Base-by-base conservation (phyloP, 768 basidiomycete genomes). In the Tremella mesenterica region DNA sequence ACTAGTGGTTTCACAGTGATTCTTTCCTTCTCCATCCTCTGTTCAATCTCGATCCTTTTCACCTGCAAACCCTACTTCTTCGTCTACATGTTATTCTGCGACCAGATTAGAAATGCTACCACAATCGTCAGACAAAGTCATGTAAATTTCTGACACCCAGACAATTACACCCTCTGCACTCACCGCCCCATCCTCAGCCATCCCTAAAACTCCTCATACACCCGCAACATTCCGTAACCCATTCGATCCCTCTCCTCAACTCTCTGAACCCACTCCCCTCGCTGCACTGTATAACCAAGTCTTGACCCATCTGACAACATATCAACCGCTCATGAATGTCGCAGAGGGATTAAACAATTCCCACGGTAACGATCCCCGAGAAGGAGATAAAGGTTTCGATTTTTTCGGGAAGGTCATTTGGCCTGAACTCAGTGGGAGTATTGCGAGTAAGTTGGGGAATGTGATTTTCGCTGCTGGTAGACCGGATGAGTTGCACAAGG, bases 401-500 rank as follows among this genome's bases (percentile, higher is more conserved):
- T 83, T 97, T 48, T 80, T 96, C 77, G 81, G 85, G 0, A 85
- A 87, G 62, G 86, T 93, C 8, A 77, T 97, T 4, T 93, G 90
- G 86, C 83, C 83, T 9, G 89, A 92, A 73, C 73, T 93, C 18
- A 85, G 83, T 1, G 76, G 78, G 36, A 80, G 86, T 0, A 81
- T 99, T 44, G 84, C 87, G 78, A 83, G 85, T 55, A 88, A 93
- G 67, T 75, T 97, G 38, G 92, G 93, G 0, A 75, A 74, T 20
- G 74, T 82, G 7, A 81, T 97, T 1, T 99, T 97, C 71, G 83
- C 92, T n/a, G 86, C 85, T 2, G 95, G 95, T 13, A 80, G 85
- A 50, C 90, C 95, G 10, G 82, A 85, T 48, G 88, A 92, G 50
- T 88, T 97, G 71, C 81, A 88, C 48, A 85, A 83, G 77, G 92